phyloP scores from a whole-genome alignment of 1,284 basidiomycete species.

The Ceratobasidium papillatum region DNA sequence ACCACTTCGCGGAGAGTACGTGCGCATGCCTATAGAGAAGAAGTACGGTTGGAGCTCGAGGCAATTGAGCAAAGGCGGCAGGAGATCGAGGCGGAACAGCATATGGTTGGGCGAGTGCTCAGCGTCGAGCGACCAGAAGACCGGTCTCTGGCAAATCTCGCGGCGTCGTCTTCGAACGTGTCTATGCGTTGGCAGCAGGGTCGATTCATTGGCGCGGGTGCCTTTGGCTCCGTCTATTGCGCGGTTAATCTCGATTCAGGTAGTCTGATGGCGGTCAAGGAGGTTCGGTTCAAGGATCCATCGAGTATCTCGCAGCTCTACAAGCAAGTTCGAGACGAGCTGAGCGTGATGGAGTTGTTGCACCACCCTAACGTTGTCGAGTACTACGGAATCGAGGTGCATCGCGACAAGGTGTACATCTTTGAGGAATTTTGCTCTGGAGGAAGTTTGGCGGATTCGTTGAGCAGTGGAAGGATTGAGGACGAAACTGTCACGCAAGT shows the following conservation, averaged over 20 bases:
- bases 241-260: constrained; percentile 98
- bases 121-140: constrained; percentile 93
- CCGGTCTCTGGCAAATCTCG: constrained; percentile 88
- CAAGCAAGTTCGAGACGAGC: constrained; percentile 96
- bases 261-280: constrained; percentile 98
- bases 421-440: constrained; percentile 99
- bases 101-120: constrained; percentile 85
- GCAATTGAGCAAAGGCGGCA: constrained; percentile 71
- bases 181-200: constrained; percentile 99
- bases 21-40: constrained; percentile 77
- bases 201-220: constrained; percentile 95
- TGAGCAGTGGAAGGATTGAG: constrained; percentile 96
- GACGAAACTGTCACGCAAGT: constrained; percentile 96
- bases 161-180: constrained; percentile 92
- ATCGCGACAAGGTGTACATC: constrained; percentile 98
- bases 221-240: constrained; percentile 97
- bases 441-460: constrained; percentile 87
- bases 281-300: constrained; percentile 97
- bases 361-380: constrained; percentile 98
- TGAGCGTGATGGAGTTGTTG: constrained; percentile 98
- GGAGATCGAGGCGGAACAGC: constrained; percentile 70
- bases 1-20: constrained; percentile 46
- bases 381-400: constrained; percentile 99
- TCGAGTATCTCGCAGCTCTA: constrained; percentile 83
- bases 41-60: constrained; percentile 66